Evolutionary conservation across 495 filamentous ascomycete genomes (phyloP).

Genomic region (Lophiotrema nucula): DNA sequence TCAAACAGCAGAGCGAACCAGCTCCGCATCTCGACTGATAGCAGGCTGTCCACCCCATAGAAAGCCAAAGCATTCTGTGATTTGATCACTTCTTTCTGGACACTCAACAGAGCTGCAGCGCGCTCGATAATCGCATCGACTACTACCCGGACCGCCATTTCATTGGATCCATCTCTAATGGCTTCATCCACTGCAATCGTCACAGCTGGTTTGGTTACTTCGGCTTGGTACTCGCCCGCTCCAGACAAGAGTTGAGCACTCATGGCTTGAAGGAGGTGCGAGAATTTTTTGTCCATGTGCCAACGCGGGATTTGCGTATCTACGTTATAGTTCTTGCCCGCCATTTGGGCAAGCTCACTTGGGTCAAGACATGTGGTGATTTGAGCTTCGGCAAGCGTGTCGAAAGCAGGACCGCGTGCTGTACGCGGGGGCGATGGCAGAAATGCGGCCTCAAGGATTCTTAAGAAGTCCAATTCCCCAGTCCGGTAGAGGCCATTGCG

Average conservation of each 20-base stretch:
- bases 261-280: constrained; percentile 6
- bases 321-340: neutral
- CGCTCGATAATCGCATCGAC: constrained; percentile 15
- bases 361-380: neutral
- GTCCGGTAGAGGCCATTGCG: constrained; percentile 8
- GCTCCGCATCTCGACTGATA: constrained; percentile 42
- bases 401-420: neutral
- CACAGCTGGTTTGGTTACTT: neutral
- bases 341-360: neutral
- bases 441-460: neutral
- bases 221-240: neutral
- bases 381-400: neutral
- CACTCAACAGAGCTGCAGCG: constrained; percentile 36
- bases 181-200: neutral
- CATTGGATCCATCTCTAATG: neutral
- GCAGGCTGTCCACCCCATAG: constrained; percentile 42
- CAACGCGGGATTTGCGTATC: neutral
- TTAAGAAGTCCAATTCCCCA: neutral
- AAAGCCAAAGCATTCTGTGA: constrained; percentile 30
- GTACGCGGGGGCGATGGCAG: neutral
- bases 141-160: constrained; percentile 15
- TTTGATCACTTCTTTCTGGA: constrained; percentile 25
- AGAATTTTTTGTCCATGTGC: constrained; percentile 1
- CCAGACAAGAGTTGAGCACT: constrained; percentile 1
- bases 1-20: constrained; percentile 32